Evolutionary conservation across 2,329 filamentous ascomycete genomes (phyloP).

Genomic region (Colletotrichum gloeosporioides): DNA sequence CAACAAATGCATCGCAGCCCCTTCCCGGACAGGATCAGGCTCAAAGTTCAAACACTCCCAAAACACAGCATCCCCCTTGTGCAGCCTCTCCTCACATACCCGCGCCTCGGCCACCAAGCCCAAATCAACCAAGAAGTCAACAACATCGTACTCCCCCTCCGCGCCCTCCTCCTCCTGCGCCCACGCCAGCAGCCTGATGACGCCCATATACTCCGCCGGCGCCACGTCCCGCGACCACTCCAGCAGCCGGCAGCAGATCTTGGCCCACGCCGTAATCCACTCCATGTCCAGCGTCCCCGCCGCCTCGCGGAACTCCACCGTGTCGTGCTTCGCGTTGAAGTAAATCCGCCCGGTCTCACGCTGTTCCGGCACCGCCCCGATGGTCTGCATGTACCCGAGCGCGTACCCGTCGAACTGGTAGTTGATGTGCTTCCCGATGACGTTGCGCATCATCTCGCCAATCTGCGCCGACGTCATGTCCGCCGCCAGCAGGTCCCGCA

Average conservation of each 20-base stretch:
- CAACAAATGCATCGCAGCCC: background rate
- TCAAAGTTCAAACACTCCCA: conserved; percentile 25
- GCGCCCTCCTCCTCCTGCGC: conserved; percentile 23
- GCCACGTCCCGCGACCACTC: conserved; percentile 30
- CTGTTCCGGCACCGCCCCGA: background rate
- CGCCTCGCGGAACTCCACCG: conserved; percentile 44
- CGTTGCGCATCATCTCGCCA: conserved; percentile 2
- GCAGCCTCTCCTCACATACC: conserved; percentile 29
- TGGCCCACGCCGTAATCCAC: conserved; percentile 38
- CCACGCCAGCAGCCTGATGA: conserved; percentile 27
- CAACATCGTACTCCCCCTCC: conserved; percentile 35
- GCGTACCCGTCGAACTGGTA: conserved; percentile 15
- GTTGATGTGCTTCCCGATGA: conserved; percentile 4
- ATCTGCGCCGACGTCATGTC: conserved; percentile 9
- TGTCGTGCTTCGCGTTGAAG: conserved; percentile 6
- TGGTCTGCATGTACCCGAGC: background rate
- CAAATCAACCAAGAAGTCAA: conserved; percentile 39
- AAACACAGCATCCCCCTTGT: conserved; percentile 27
- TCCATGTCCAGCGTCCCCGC: conserved; percentile 35
- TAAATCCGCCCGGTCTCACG: background rate
- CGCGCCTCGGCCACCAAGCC: conserved; percentile 34
- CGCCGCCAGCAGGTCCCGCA: conserved; percentile 13
- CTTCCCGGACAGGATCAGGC: background rate
- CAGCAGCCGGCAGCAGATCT: conserved; percentile 35
- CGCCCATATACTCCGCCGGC: conserved; percentile 33